These are phyloP conservation scores for Podospora pseudocomata DNA, from an alignment of 495 filamentous ascomycete species.

Conservation along the genomic window DNA sequence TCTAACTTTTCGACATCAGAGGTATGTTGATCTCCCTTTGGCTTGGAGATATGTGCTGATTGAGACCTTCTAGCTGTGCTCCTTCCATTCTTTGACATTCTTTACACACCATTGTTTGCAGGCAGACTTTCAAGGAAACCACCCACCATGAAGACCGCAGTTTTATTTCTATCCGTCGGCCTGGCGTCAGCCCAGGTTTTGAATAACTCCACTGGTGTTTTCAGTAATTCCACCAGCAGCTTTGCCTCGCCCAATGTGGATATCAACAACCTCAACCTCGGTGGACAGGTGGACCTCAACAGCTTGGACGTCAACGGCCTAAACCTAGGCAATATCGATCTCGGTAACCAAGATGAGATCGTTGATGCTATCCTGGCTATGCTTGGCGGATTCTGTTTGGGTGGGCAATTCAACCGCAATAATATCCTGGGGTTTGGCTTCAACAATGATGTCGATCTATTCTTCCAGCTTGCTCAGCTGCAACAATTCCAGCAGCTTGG, in stretches of 20 bases:
- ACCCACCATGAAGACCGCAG: conserved; percentile 27
- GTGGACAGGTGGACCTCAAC: conserved; percentile 15
- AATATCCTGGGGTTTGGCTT: conserved; percentile 31
- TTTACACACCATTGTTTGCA: conserved; percentile 1
- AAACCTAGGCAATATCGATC: conserved; percentile 46
- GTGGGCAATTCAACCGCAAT: conserved; percentile 33
- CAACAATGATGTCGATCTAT: conserved; percentile 38
- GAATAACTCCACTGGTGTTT: conserved; percentile 8
- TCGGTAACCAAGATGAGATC: conserved; percentile 36
- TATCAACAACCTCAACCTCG: background rate
- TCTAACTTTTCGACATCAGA: background rate
- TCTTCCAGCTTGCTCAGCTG: conserved; percentile 43
- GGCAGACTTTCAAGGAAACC: conserved; percentile 4
- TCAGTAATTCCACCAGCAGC: conserved; percentile 1
- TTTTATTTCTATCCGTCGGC: conserved; percentile 30
- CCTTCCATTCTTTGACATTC: background rate
- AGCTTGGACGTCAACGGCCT: conserved; percentile 28
- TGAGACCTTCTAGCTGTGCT: conserved; percentile 4
- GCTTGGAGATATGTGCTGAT: background rate
- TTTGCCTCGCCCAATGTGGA: conserved; percentile 1
- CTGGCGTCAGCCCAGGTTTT: conserved; percentile 30
- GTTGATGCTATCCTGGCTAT: conserved; percentile 34
- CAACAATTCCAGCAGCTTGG: conserved; percentile 39
- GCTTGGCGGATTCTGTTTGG: conserved; percentile 35
- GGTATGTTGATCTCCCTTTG: background rate